Evolutionary conservation across 129 eudicot species (phyloP).

Genomic region (Centaurea solstitialis): DNA sequence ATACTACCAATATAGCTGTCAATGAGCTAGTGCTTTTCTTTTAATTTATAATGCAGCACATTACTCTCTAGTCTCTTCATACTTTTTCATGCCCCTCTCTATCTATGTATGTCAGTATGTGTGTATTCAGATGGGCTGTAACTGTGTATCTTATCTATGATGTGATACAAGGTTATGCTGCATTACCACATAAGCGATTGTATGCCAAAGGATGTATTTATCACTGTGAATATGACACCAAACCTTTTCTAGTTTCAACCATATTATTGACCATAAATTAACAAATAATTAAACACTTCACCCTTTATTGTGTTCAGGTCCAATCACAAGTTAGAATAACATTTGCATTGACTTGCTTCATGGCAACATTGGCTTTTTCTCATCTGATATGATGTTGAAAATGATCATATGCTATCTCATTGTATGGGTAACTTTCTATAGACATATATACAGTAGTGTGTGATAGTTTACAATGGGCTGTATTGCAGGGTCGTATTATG

Average conservation of each 20-base stretch:
- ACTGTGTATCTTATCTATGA: constrained; percentile 7
- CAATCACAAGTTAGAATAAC: background rate
- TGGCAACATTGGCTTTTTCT: background rate
- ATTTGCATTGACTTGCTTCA: background rate
- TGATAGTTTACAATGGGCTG: constrained; percentile 23
- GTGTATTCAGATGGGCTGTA: background rate
- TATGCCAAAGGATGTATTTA: background rate
- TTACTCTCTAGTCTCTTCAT: background rate
- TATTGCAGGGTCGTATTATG: constrained; percentile 67
- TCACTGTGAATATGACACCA: background rate
- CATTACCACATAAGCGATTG: background rate
- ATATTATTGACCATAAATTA: background rate
- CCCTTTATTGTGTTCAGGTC: background rate
- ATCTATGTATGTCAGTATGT: background rate
- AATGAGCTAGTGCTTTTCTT: background rate
- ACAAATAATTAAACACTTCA: background rate
- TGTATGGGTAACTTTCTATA: background rate
- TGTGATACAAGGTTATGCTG: background rate
- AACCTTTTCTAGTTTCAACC: background rate
- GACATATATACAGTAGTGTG: background rate
- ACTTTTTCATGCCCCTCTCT: background rate
- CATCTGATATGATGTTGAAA: background rate
- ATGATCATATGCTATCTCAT: background rate
- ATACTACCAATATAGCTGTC: background rate
- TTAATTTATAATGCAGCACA: background rate